Base-by-base conservation (phyloP, 2,329 filamentous ascomycete species). In the Nigrospora osmanthi region DNA sequence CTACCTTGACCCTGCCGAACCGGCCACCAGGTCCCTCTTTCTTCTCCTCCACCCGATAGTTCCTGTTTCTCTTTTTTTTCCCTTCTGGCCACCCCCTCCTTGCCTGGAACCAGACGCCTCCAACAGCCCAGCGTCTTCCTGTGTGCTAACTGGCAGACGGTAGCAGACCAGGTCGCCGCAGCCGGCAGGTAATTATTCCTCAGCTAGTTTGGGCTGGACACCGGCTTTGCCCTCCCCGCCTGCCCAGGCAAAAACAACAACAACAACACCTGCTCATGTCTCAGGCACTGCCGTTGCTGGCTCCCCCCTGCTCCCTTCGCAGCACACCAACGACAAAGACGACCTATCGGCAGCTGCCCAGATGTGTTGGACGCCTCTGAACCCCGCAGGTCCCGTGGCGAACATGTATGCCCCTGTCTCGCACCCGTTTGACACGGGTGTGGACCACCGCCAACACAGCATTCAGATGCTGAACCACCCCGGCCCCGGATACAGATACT, bases 181-280 rank as follows among this genome's bases (percentile, higher is more conserved):
- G 16, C 49, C 52, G 11, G 44, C 55, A 58, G 58, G 57, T 54
- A 50, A 47, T 10, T 54, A 53, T 43, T 12, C 43, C 14, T 16
- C 15, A 2, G 34, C 6, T 11, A 35, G 34, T 16, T 12, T 16
- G 34, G 34, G 34, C 34, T 35, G 34, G 34, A 35, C 34, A n/a
- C 15, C 34, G 34, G 34, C 23, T 7, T 10, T 28, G 23, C 23
- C 23, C 23, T 28, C 23, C 23, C 4, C 23, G 23, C 23, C 23
- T 28, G 23, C 23, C 9, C 23, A 28, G 23, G 23, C 23, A 28
- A 28, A 4, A 7, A 28, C 23, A 28, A 4, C 23, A 7, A 7
- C 23, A 28, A 28, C 23, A 7, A 28, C 23, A 28, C 23, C 23
- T 28, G 23, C 23, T 28, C 23, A 28, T 28, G 23, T 28, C 23